Conservation (phyloP, 441 rosid species). For the Capsella rubella region DNA sequence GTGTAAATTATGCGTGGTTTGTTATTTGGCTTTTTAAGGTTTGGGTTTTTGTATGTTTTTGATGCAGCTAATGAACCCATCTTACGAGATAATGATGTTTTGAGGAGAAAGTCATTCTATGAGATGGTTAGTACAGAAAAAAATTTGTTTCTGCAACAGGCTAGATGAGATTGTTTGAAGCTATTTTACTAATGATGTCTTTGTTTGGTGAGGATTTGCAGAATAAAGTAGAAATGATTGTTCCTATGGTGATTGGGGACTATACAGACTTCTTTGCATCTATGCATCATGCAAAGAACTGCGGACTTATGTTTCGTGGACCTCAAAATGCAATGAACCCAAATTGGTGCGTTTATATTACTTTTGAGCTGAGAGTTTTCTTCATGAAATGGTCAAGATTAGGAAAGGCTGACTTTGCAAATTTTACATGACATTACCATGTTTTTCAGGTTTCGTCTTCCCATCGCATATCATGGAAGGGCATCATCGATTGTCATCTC, state of each 20-base stretch:
- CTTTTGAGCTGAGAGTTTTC: constrained; percentile 19
- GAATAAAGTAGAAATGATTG: constrained; percentile 81
- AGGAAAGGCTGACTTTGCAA: constrained; percentile 10
- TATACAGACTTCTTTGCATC: constrained; percentile 95
- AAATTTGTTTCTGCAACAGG: neutral
- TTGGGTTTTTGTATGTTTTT: constrained; percentile 45
- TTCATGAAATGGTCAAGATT: constrained; percentile 10
- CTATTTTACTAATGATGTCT: constrained; percentile 10
- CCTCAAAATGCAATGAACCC: constrained; percentile 71
- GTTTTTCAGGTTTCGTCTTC: constrained; percentile 84
- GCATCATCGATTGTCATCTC: constrained; percentile 91
- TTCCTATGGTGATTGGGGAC: constrained; percentile 89
- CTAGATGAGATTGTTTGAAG: neutral
- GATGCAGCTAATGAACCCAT: constrained; percentile 66
- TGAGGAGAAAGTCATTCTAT: constrained; percentile 67
- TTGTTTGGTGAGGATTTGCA: constrained; percentile 40
- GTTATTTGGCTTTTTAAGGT: constrained; percentile 3
- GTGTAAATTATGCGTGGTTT: constrained; percentile 1
- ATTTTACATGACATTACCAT: constrained; percentile 16
- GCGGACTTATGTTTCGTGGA: constrained; percentile 89
- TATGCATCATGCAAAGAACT: constrained; percentile 91
- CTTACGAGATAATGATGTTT: constrained; percentile 68
- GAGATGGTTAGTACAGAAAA: constrained; percentile 59
- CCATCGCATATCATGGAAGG: constrained; percentile 97
- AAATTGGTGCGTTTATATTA: constrained; percentile 79